Conservation (phyloP, 2,329 filamentous ascomycete genomes). For the Volutella citrinella region DNA sequence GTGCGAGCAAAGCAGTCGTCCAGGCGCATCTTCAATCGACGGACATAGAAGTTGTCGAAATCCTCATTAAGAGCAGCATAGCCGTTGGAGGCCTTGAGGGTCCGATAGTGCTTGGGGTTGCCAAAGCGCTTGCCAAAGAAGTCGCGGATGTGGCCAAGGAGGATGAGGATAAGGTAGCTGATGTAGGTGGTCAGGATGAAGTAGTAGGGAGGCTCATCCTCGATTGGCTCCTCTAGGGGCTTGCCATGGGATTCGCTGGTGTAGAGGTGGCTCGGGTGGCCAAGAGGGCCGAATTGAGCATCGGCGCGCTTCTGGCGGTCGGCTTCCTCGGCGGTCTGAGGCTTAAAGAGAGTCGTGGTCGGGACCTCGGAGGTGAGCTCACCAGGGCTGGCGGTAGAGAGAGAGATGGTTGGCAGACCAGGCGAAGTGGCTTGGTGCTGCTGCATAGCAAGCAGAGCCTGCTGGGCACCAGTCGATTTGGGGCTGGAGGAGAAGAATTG, state of each 20-base stretch:
- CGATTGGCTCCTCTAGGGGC: conserved; percentile 76
- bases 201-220: conserved; percentile 96
- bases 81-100: conserved; percentile 78
- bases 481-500: conserved; percentile 81
- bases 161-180: conserved; percentile 93
- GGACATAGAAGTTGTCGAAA: conserved; percentile 98
- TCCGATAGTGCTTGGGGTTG: conserved; percentile 75
- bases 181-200: conserved; percentile 97
- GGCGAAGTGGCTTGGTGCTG: conserved; percentile 60
- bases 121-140: conserved; percentile 97
- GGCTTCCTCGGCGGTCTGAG: conserved; percentile 79
- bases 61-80: conserved; percentile 96
- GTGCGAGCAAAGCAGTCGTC: conserved; percentile 96
- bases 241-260: conserved; percentile 82
- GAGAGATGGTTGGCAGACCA: conserved; percentile 84
- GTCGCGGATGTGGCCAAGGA: conserved; percentile 91
- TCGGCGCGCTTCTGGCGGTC: conserved; percentile 73
- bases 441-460: conserved; percentile 66
- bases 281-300: conserved; percentile 86
- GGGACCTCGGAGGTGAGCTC: conserved; percentile 69
- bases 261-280: conserved; percentile 79
- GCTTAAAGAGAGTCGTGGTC: conserved; percentile 79
- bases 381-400: conserved; percentile 80
- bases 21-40: conserved; percentile 87
- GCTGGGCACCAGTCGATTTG: conserved; percentile 70